These are phyloP conservation scores for Vicia faba DNA, from an alignment of 306 rosid species.

Conservation along the genomic window DNA sequence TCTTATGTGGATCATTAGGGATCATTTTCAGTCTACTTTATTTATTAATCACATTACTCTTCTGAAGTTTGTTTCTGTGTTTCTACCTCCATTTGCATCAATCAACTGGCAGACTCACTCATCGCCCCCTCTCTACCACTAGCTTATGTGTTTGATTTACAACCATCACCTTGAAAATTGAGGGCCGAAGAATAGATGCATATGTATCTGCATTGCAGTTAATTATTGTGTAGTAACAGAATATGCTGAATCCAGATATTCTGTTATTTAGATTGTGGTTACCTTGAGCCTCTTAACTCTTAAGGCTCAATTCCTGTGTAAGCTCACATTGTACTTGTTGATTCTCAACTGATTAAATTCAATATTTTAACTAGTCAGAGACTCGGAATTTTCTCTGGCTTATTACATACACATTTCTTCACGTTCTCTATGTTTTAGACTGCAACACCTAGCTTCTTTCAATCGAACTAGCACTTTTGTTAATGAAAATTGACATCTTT, in stretches of 20 bases:
- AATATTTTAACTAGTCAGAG: background rate
- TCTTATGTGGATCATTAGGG: background rate
- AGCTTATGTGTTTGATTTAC: background rate
- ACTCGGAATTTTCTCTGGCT: background rate
- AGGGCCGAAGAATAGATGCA: background rate
- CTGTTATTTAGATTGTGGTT: background rate
- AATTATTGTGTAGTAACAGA: background rate
- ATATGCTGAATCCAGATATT: background rate
- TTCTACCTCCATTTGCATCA: background rate
- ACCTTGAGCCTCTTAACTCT: background rate
- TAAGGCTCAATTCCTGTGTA: too few relatives aligned
- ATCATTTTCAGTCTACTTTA: background rate
- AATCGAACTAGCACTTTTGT: slow-evolving; percentile 11
- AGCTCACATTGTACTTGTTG: background rate
- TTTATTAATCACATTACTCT: background rate
- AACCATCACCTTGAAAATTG: background rate
- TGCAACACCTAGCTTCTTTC: background rate
- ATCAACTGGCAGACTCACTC: background rate
- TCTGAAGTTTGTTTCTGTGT: background rate
- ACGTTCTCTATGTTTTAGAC: background rate
- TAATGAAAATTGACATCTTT: slow-evolving; percentile 16
- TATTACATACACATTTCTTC: background rate
- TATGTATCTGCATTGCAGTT: background rate
- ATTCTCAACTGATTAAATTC: background rate
- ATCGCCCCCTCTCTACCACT: background rate